Base-by-base conservation (phyloP, 257 asterid genomes). In the Nicotiana otophora region DNA sequence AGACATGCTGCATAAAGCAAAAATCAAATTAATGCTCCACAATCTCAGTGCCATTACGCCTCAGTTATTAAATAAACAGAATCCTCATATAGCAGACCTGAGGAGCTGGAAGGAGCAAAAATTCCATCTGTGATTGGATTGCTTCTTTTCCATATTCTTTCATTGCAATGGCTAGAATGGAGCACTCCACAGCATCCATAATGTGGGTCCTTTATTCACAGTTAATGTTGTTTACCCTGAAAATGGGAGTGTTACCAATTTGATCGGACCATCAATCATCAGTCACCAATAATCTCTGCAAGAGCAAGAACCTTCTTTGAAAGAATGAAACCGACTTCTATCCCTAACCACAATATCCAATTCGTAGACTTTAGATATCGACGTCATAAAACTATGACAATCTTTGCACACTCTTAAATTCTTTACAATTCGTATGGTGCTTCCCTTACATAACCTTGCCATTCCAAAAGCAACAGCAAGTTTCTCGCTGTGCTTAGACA, bases 401-500 rank as follows among this genome's bases (percentile, higher is more conserved):
- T 92, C 97, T 84, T 84, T 90, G 84, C 98, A 92, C 36, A 93
- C 90, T 83, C 95, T 88, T 93, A 93, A 89, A 82, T 93, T 93
- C 90, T 92, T 93, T 87, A 92, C 89, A 68, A 93, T 81, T 78
- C 93, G 84, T 54, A 93, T 26, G 61, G 79, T 48, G 33, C 89
- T 81, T 69, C 88, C 89, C 83, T 84, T 79, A 3, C 77, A 69
- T 85, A 86, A 83, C 84, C 94, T 89, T 39, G 80, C 80, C 83
- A 93, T 83, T 36, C 92, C 95, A 84, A 93, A 93, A 20, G 98
- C 95, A 51, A 93, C 90, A 26, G 92, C 95, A 85, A 91, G 76
- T 85, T 93, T 93, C 88, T 93, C 98, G 14, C 95, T 92, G 76
- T 93, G 98, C 62, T 87, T 88, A 82, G 86, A 78, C 63, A 93